phyloP scores from a whole-genome alignment of 2,329 filamentous ascomycete genomes.

The Elsinoe australis region DNA sequence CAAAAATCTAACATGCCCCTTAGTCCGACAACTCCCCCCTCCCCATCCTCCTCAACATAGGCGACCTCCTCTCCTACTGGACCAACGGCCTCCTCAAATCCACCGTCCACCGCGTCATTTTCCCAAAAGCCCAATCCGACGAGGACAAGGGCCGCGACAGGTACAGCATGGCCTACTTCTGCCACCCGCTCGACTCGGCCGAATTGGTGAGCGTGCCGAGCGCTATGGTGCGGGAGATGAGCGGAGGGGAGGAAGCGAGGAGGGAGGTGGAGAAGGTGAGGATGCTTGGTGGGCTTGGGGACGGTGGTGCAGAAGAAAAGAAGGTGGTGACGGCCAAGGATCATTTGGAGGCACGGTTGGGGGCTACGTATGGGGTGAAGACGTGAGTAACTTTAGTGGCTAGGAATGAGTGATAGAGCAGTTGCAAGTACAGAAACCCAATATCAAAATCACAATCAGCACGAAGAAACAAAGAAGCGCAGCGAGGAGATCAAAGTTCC shows the following conservation, averaged over 20 bases:
- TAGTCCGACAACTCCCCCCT: neutral
- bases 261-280: constrained; percentile 28
- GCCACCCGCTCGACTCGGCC: constrained; percentile 51
- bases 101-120: constrained; percentile 83
- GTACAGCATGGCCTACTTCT: constrained; percentile 56
- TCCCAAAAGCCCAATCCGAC: constrained; percentile 33
- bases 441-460: neutral
- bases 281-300: constrained; percentile 21
- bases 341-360: constrained; percentile 51
- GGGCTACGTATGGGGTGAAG: constrained; percentile 49
- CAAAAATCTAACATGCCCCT: neutral
- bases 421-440: too few species aligned
- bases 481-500: too few species aligned
- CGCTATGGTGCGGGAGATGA: constrained; percentile 38
- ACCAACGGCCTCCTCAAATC: constrained; percentile 79
- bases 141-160: constrained; percentile 39
- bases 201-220: constrained; percentile 51
- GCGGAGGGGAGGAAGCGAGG: constrained; percentile 25
- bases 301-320: constrained; percentile 26
- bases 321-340: constrained; percentile 50
- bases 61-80: constrained; percentile 73
- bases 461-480: neutral
- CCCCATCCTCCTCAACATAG: constrained; percentile 60
- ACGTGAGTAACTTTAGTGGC: constrained; percentile 15
- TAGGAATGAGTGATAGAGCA: too few species aligned